phyloP scores from a whole-genome alignment of 208 protist genomes.

The Strigomonas culicis region DNA sequence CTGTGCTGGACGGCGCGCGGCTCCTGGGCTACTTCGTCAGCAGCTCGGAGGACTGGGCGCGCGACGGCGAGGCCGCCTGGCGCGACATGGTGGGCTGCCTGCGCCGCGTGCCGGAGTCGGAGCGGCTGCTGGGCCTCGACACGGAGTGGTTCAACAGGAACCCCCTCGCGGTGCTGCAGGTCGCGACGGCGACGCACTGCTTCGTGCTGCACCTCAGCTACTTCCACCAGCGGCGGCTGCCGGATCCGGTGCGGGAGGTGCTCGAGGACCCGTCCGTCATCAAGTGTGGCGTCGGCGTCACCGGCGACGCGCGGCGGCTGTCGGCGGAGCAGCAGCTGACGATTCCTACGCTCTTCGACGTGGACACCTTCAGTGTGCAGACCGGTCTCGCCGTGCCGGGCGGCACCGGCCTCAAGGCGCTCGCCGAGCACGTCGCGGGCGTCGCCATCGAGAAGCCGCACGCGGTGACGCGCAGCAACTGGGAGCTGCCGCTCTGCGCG shows the following conservation, averaged over 20 bases:
- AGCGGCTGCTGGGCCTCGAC: conserved; percentile 45
- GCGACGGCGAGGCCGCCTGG: conserved; percentile 30
- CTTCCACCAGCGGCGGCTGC: conserved; percentile 28
- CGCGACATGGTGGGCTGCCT: conserved; percentile 33
- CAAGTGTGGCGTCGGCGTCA: conserved; percentile 50
- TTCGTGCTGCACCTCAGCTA: conserved; percentile 59
- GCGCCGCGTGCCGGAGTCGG: conserved; percentile 7
- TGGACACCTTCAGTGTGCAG: conserved; percentile 30
- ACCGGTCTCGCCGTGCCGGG: conserved; percentile 16
- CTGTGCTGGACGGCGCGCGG: neutral
- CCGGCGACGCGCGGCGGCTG: conserved; percentile 32
- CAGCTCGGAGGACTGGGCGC: conserved; percentile 22
- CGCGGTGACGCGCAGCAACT: conserved; percentile 43
- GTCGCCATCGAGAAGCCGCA: conserved; percentile 35
- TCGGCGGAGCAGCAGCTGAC: conserved; percentile 24
- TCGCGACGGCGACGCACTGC: conserved; percentile 51
- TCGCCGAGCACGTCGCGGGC: conserved; percentile 19
- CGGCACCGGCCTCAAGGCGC: conserved; percentile 24
- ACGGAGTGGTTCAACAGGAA: conserved; percentile 52
- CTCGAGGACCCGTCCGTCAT: conserved; percentile 32
- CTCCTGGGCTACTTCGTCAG: conserved; percentile 38
- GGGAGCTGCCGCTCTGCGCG: conserved; percentile 36
- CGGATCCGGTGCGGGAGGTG: conserved; percentile 16
- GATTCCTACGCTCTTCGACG: conserved; percentile 22
- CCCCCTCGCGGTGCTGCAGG: conserved; percentile 43